Evolutionary conservation across 2,329 filamentous ascomycete species (phyloP), one percentile per base, ranked within the genome.

Genomic region (Calonectria honghensis): DNA sequence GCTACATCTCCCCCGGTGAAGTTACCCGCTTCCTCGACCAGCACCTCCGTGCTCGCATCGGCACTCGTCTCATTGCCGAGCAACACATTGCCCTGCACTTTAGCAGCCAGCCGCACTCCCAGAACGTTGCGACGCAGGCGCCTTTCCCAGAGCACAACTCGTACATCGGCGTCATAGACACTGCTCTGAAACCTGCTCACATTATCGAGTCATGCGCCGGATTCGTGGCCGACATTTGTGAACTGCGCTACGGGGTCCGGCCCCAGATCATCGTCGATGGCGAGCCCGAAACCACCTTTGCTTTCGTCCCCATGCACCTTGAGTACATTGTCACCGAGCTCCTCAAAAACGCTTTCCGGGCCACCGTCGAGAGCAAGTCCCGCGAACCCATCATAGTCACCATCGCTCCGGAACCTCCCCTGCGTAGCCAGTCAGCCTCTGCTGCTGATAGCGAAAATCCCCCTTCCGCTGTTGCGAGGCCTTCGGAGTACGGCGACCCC

Each of bases 291-390:
- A 95, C 96, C n/a, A 93, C 93, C 0, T 98, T 99, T 82, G 96
- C 96, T 27, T 97, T 97, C 82, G 93, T 99, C 11, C 97, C 97
- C 18, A 97, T 98, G 84, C 97, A 99, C 84, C 90, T 99, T 31
- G 96, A 98, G 85, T 99, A 99, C 85, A 98, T 99, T 77, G 91
- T 98, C 77, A 99, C 96, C 0, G 97, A 99, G 85, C 90, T 99
- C 1, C 90, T 99, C 73, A 99, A 99, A 85, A 99, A 99, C 82
- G 95, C 96, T 1, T 99, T 98, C 87, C 92, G 97, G 54, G 96
- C 97, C 5, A 97, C 95, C 0, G 93, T 98, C 13, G 97, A 99
- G 85, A 93, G 91, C 73, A 92, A 93, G n/a, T 93, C 94, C 79
- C 90, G 91, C 52, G 94, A 98, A 77, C 95, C 96, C 1, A 90